Percentiles rank a stretch among this genome's conserved stretches.
These are phyloP conservation scores for Fusarium dlaminii DNA, from an alignment of 2,329 filamentous ascomycete genomes.

Conservation along the genomic window DNA sequence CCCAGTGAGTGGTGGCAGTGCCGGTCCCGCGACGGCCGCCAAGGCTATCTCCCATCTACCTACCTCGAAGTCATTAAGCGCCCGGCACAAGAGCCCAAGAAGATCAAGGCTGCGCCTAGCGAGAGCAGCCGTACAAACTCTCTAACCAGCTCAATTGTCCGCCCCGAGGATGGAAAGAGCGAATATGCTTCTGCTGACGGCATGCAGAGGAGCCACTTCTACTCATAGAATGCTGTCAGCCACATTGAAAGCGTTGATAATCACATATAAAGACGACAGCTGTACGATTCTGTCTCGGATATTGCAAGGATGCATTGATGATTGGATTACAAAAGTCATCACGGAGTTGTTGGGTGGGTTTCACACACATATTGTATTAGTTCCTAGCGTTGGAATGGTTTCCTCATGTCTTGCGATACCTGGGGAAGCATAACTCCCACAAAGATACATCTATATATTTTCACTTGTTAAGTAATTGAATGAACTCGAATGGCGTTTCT, in stretches of 20 bases:
- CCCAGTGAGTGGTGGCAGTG: conserved; percentile 98
- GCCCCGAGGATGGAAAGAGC: conserved; percentile 56
- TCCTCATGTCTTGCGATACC: conserved; percentile 26
- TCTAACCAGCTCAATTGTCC: conserved; percentile 56
- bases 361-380: conserved; percentile 33
- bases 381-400: conserved; percentile 38
- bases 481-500: not conserved
- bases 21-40: conserved; percentile 84
- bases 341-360: conserved; percentile 36
- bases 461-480: conserved; percentile 10
- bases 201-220: conserved; percentile 68
- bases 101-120: conserved; percentile 61
- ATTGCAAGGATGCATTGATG: conserved; percentile 34
- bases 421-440: conserved; percentile 1
- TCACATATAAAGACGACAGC: conserved; percentile 8
- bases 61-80: conserved; percentile 81
- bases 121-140: conserved; percentile 61
- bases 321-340: conserved; percentile 41
- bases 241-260: conserved; percentile 1
- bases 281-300: conserved; percentile 36
- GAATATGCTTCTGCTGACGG: conserved; percentile 63
- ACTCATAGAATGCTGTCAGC: conserved; percentile 53
- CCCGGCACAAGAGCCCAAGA: conserved; percentile 60
- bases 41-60: conserved; percentile 90
- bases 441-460: conserved; percentile 20